phyloP scores from a whole-genome alignment of 306 rosid genomes.

The Nissolia schottii region DNA sequence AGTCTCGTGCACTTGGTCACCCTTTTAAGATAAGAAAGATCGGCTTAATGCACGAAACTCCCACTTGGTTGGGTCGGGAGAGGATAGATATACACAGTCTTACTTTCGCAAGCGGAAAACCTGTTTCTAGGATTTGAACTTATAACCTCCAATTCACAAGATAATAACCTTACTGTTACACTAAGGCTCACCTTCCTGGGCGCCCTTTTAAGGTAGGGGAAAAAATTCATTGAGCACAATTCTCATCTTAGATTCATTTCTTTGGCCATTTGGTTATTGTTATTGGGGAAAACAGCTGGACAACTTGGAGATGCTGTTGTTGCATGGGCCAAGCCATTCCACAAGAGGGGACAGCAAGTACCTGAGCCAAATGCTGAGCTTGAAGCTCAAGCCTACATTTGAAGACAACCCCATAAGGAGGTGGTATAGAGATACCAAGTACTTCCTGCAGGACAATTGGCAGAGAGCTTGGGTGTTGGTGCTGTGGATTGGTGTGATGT shows the following conservation, averaged over 20 bases:
- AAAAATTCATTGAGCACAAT: background rate
- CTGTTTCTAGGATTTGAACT: too few relatives aligned
- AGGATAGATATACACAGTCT: too few relatives aligned
- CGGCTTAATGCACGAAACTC: too few relatives aligned
- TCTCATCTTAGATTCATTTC: conserved; percentile 18
- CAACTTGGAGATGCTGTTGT: conserved; percentile 44
- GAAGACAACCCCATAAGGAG: conserved; percentile 35
- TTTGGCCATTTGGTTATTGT: conserved; percentile 14
- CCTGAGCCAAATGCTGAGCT: conserved; percentile 52
- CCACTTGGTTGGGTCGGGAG: too few relatives aligned
- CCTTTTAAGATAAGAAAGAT: too few relatives aligned
- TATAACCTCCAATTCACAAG: too few relatives aligned
- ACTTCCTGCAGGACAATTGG: conserved; percentile 65
- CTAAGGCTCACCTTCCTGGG: too few relatives aligned
- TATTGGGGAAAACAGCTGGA: conserved; percentile 39
- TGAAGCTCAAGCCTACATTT: conserved; percentile 37
- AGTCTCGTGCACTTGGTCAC: too few relatives aligned
- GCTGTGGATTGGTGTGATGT: conserved; percentile 48
- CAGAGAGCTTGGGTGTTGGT: conserved; percentile 50
- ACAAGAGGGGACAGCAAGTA: conserved; percentile 43
- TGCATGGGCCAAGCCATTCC: conserved; percentile 46
- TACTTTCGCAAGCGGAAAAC: too few relatives aligned
- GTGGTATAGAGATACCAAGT: conserved; percentile 26
- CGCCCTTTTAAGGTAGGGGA: too few relatives aligned
- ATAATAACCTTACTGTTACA: too few relatives aligned